phyloP scores from a whole-genome alignment of 1,284 basidiomycete genomes.

The Phellinidium pouzarii region DNA sequence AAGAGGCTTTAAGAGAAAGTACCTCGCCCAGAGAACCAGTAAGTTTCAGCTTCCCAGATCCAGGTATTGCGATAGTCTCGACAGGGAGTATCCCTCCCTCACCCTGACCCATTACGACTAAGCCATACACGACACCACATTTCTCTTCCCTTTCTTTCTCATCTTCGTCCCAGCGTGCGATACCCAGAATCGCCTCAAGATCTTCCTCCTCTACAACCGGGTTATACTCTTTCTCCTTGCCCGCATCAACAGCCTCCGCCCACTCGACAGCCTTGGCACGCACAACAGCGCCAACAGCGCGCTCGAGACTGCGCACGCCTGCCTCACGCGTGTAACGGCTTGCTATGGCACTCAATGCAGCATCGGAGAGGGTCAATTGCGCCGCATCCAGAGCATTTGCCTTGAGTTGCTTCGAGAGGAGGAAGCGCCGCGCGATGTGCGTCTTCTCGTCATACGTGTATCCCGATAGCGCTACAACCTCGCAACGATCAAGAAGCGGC shows the following conservation, averaged over 20 bases:
- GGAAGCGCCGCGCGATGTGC: constrained; percentile 79
- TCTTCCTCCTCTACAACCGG: constrained; percentile 62
- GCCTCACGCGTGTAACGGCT: constrained; percentile 83
- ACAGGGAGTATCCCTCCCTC: constrained; percentile 84
- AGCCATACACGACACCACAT: constrained; percentile 74
- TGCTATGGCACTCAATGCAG: constrained; percentile 64
- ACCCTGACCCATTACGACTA: constrained; percentile 85
- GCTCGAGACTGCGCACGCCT: constrained; percentile 86
- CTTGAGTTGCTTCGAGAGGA: constrained; percentile 77
- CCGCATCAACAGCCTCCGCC: constrained; percentile 61
- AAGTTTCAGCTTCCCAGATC: constrained; percentile 62
- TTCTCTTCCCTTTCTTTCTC: constrained; percentile 66
- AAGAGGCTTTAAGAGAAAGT: constrained; percentile 16
- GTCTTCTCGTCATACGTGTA: constrained; percentile 91
- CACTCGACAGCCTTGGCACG: constrained; percentile 87
- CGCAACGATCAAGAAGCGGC: constrained; percentile 73
- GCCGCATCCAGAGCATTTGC: constrained; percentile 58
- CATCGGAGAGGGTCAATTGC: constrained; percentile 56
- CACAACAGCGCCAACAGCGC: constrained; percentile 80
- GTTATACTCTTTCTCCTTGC: constrained; percentile 39
- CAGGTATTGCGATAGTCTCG: constrained; percentile 71
- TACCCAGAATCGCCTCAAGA: constrained; percentile 80
- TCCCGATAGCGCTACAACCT: constrained; percentile 66
- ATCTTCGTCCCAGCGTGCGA: constrained; percentile 76
- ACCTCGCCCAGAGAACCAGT: constrained; percentile 80